Evolutionary conservation across 352 stramenopile genomes (phyloP).

Genomic region (Phytophthora niederhauseri): DNA sequence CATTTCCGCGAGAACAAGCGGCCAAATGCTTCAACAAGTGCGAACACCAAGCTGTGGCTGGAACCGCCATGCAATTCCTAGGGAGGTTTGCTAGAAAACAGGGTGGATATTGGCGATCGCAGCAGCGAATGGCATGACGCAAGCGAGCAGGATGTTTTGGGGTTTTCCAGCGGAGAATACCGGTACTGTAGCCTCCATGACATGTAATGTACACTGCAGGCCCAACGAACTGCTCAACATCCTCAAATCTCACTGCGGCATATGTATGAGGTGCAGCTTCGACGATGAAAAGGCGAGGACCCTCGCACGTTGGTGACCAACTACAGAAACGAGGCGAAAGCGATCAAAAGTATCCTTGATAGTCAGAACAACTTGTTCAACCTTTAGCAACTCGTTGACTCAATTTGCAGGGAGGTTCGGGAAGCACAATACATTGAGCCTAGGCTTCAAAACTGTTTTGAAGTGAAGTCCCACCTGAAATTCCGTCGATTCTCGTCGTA

Average conservation of each 20-base stretch:
- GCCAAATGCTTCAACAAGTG: background rate
- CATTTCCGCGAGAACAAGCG: background rate
- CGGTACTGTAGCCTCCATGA: no score
- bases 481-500: background rate
- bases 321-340: background rate
- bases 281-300: background rate
- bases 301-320: background rate
- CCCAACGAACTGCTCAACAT: background rate
- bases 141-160: background rate
- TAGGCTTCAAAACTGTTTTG: background rate
- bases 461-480: background rate
- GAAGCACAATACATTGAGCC: background rate
- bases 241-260: background rate
- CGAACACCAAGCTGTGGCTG: background rate
- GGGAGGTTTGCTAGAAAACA: background rate
- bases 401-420: background rate
- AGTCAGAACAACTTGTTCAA: background rate
- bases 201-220: no score
- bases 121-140: background rate
- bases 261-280: background rate
- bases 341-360: background rate
- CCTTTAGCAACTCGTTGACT: background rate
- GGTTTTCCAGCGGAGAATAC: background rate
- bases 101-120: background rate
- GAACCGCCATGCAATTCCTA: background rate